These are phyloP conservation scores for Ogataea neopini DNA, from an alignment of 805 yeast species.

Conservation along the genomic window DNA sequence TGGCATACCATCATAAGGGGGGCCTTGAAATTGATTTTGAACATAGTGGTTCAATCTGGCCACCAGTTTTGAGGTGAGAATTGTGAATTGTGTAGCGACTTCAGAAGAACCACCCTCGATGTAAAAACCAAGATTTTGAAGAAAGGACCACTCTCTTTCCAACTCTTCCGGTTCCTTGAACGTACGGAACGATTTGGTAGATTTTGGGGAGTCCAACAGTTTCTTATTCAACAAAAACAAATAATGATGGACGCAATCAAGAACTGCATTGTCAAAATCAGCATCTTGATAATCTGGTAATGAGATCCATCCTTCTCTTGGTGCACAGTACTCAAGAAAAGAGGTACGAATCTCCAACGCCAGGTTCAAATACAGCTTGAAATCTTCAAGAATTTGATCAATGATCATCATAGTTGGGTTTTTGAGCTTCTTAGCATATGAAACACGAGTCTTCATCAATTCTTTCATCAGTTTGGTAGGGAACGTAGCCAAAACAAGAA, in stretches of 20 bases:
- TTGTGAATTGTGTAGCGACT: constrained; percentile 74
- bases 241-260: constrained; percentile 73
- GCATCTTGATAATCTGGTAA: constrained; percentile 64
- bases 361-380: constrained; percentile 70
- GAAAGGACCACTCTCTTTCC: constrained; percentile 76
- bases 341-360: constrained; percentile 76
- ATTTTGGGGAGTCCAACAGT: constrained; percentile 71
- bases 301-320: constrained; percentile 66
- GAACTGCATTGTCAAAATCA: constrained; percentile 60
- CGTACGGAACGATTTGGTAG: constrained; percentile 66
- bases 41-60: constrained; percentile 70
- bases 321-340: constrained; percentile 56
- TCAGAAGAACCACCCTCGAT: constrained; percentile 80
- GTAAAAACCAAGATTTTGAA: constrained; percentile 74
- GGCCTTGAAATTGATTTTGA: constrained; percentile 68
- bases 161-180: constrained; percentile 91
- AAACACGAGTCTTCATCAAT: constrained; percentile 68
- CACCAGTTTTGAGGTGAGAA: constrained; percentile 64
- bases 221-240: constrained; percentile 73
- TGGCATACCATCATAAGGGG: constrained; percentile 42
- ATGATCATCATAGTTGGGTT: constrained; percentile 95
- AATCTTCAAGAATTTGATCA: constrained; percentile 89
- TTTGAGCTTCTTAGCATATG: constrained; percentile 73
- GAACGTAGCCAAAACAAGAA: constrained; percentile 67
- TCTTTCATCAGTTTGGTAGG: constrained; percentile 82